Base-by-base conservation (phyloP, 2,329 filamentous ascomycete genomes). In the Berkeleyomyces rouxiae region DNA sequence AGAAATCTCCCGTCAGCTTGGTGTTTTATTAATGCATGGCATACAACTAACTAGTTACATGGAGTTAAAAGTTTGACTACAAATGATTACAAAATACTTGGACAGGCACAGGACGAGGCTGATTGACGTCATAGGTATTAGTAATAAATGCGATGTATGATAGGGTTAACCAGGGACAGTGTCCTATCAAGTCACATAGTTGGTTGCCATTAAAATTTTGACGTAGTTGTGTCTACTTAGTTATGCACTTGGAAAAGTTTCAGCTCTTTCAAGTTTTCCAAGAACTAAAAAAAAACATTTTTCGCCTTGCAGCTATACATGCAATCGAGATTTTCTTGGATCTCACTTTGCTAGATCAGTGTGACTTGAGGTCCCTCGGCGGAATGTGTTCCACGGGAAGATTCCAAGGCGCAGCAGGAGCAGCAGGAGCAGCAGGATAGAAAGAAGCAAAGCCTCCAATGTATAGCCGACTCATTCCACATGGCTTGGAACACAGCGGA, bases 11-110 rank as follows among this genome's bases (percentile, higher is more conserved):
- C 67, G 68, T 87, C 68, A 79, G 79, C 58, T 70, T 88, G 69
- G 70, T 88, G 31, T 88, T 88, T 72, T 88, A 82, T 69, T 88
- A 73, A 68, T 39, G 44, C 43, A n/a, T 31, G n/a, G 7, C 16
- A 33, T 33, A 51, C 47, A 4, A 10, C 6, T n/a, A 49, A 11
- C 46, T 23, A 23, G 23, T 2, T n/a, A n/a, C 1, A 49, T 23
- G 16, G 47, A 23, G 23, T 2, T 23, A 23, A 23, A 23, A 23
- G 23, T 23, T 23, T 55, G 11, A 55, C 40, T 59, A 51, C n/a
- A 51, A 36, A 36, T n/a, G 23, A 16, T n/a, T 46, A 7, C 3
- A 4, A 51, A 31, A 59, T 44, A 47, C 40, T 13, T 47, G 47
- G 39, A 59, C 13, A 10, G 7, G 43, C n/a, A 59, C 40, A 47